Evolutionary conservation across 2,329 filamentous ascomycete genomes (phyloP), one percentile per base, ranked within the genome.

Genomic region (Colletotrichum sp.): DNA sequence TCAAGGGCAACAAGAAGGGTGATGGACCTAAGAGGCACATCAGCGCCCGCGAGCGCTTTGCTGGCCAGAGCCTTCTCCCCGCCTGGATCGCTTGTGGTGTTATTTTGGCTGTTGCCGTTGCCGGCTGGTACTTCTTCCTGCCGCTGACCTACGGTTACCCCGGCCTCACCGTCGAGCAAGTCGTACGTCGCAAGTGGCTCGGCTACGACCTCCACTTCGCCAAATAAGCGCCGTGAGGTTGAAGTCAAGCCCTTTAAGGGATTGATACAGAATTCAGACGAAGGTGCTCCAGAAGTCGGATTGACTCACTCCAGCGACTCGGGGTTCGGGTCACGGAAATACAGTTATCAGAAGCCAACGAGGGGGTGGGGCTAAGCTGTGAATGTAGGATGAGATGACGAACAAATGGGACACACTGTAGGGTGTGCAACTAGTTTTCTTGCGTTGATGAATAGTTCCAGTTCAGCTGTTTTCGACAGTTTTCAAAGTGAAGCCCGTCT

Each of bases 191-290:
- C 85, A 98, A 98, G 89, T 99, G 96, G 96, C 90, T 99, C 79
- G 94, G 95, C 78, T 99, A 99, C 84, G 97, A 99, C 84, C 90
- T 99, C 83, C 97, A 99, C 88, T 99, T 99, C 88, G 97, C 97
- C 75, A 99, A 99, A 92, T 99, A 94, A 87, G 77, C n/a, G 55
- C 43, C 43, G 52, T 18, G n/a, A 28, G 32, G 43, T 15, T 34
- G 9, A 16, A 34, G 57, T 64, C 73, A 48, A 60, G 16, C 26
- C 57, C 32, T 16, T 26, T 26, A 15, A 7, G 59, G 28, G 13
- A 48, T 52, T 63, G 63, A 59, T 52, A 48, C 39, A 65, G 15
- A 59, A 21, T 7, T 32, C 21, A 73, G 28, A 72, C 10, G 70
- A 73, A 68, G 24, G 43, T 67, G 28, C 57, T 65, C 28, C 59